A percentile compares a stretch with the other conserved stretches of the same genome.
Evolutionary conservation across 1,284 basidiomycete genomes (phyloP).

Genomic region (Coriolopsis trogii): DNA sequence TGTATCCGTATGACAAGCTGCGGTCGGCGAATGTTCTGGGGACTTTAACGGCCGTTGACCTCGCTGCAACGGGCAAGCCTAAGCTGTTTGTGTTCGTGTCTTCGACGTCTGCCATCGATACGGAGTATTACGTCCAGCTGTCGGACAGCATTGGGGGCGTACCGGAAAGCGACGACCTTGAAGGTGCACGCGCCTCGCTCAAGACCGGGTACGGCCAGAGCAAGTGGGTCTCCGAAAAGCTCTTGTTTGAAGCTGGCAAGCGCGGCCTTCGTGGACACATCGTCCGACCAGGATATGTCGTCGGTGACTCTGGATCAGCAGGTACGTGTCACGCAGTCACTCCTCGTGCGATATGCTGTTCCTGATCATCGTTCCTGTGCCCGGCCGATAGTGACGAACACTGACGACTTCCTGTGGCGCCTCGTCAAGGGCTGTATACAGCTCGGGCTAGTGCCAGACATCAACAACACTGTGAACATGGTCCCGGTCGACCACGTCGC

Average conservation of each 20-base stretch:
- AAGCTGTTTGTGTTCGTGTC: slow-evolving; percentile 93
- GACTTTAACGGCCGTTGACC: slow-evolving; percentile 82
- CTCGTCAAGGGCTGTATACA: slow-evolving; percentile 98
- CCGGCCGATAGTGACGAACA: slow-evolving; percentile 81
- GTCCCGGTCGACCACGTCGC: slow-evolving; percentile 98
- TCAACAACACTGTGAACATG: slow-evolving; percentile 99
- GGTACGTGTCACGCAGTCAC: slow-evolving; percentile 49
- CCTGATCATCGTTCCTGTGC: neutral
- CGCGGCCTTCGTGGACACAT: slow-evolving; percentile 90
- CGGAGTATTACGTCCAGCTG: slow-evolving; percentile 86
- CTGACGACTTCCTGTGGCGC: slow-evolving; percentile 99
- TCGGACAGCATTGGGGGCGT: slow-evolving; percentile 79
- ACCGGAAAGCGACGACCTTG: slow-evolving; percentile 89
- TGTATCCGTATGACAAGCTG: slow-evolving; percentile 96
- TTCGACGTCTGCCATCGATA: slow-evolving; percentile 93
- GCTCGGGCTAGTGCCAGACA: slow-evolving; percentile 93
- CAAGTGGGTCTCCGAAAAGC: slow-evolving; percentile 98
- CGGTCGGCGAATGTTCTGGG: slow-evolving; percentile 91
- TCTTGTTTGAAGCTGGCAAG: slow-evolving; percentile 89
- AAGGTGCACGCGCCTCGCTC: slow-evolving; percentile 77
- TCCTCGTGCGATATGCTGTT: neutral
- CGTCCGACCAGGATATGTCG: slow-evolving; percentile 93
- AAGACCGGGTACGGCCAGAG: slow-evolving; percentile 96
- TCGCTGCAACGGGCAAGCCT: slow-evolving; percentile 75
- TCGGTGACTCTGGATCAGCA: slow-evolving; percentile 88